These are phyloP conservation scores for Cutaneotrichosporon sp. DNA, from an alignment of 1,284 basidiomycete genomes.

Conservation along the genomic window DNA sequence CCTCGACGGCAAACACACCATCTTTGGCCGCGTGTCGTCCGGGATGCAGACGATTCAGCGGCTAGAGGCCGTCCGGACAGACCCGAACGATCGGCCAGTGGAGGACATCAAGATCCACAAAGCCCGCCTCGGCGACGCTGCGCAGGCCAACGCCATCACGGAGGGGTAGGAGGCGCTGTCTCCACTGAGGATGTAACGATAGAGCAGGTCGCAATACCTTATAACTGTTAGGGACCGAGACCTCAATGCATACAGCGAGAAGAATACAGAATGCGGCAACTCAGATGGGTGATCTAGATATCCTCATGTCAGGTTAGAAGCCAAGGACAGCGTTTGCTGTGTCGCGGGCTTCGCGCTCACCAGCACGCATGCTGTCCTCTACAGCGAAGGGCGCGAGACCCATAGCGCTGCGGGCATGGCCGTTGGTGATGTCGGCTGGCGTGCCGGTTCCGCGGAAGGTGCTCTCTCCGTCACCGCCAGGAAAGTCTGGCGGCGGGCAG, in stretches of 20 bases:
- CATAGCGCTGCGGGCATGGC: conserved; percentile 50
- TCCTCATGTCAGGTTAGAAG: neutral
- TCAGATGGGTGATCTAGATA: neutral
- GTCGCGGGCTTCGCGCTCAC: conserved; percentile 25
- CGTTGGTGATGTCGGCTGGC: conserved; percentile 50
- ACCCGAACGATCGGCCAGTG: conserved; percentile 45
- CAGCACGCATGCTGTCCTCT: conserved; percentile 5
- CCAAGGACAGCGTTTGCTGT: conserved; percentile 13
- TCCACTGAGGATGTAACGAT: neutral
- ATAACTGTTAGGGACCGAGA: neutral
- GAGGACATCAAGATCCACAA: conserved; percentile 50
- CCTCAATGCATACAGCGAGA: neutral
- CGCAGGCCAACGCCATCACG: conserved; percentile 14
- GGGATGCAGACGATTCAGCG: conserved; percentile 79
- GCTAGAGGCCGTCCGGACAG: conserved; percentile 47
- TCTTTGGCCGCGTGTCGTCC: conserved; percentile 76
- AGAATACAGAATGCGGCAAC: neutral
- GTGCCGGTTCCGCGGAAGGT: conserved; percentile 54
- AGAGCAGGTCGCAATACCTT: neutral
- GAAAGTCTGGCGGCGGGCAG: conserved; percentile 66
- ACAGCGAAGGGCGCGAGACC: conserved; percentile 36
- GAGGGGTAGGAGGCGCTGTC: neutral
- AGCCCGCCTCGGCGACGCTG: conserved; percentile 41
- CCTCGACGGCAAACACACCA: conserved; percentile 91
- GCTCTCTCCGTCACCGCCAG: conserved; percentile 65